Percentiles rank a stretch among this genome's conserved stretches.
phyloP scores from a whole-genome alignment of 129 eudicot species.

The Saposhnikovia divaricata region DNA sequence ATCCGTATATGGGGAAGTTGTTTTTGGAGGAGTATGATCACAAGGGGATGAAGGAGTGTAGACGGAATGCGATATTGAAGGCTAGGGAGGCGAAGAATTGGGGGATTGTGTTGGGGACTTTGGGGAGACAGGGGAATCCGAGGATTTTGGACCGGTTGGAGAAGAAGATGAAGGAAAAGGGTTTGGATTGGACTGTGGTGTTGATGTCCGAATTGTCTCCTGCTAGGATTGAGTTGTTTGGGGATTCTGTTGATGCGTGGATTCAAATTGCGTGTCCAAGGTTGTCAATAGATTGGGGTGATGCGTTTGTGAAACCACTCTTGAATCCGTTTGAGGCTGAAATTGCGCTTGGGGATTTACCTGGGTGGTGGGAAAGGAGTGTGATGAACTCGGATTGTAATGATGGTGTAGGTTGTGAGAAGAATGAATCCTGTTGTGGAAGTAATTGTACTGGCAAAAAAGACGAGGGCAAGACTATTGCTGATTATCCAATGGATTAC shows the following conservation, averaged over 20 bases:
- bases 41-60: constrained; percentile 71
- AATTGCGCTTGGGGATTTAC: constrained; percentile 83
- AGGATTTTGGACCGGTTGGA: constrained; percentile 71
- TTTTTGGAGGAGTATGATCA: constrained; percentile 92
- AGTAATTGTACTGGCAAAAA: constrained; percentile 19
- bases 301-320: constrained; percentile 66
- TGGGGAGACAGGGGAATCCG: constrained; percentile 95
- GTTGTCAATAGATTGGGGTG: constrained; percentile 96
- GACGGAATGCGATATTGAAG: constrained; percentile 59
- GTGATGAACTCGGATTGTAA: constrained; percentile 13
- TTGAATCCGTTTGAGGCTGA: constrained; percentile 85
- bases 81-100: constrained; percentile 50
- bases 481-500: constrained; percentile 91
- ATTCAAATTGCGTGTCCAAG: constrained; percentile 92
- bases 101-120: constrained; percentile 88
- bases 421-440: constrained; percentile 35
- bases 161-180: constrained; percentile 70
- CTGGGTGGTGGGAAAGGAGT: constrained; percentile 94
- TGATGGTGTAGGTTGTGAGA: constrained; percentile 25
- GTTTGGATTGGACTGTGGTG: constrained; percentile 58
- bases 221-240: constrained; percentile 65
- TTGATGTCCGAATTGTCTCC: constrained; percentile 93
- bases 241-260: constrained; percentile 93
- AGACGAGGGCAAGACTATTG: constrained; percentile 21
- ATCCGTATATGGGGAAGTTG: constrained; percentile 76